Evolutionary conservation across 2,329 filamentous ascomycete genomes (phyloP), one percentile per base, ranked within the genome.

Genomic region (Eutypella sp.): DNA sequence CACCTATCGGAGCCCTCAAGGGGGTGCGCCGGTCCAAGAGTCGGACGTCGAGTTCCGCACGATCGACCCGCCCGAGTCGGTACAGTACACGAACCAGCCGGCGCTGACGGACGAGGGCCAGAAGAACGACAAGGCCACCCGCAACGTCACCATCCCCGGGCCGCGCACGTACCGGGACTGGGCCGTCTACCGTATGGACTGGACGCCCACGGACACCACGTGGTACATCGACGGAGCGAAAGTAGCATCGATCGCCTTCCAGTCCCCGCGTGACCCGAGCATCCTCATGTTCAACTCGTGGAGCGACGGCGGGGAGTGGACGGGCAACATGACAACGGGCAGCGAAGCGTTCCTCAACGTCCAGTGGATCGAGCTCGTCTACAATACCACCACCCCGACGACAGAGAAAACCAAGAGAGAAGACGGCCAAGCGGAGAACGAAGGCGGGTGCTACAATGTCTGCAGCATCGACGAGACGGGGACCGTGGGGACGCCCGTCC

Each of bases 11-110:
- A 62, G 68, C 46, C 56, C 54, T 4, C 57, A 60, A 13, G 57
- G 65, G 5, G 61, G 69, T 4, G 58, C 62, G 3, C 46, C 63
- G 16, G 65, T 77, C 13, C 73, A 78, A 48, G 76, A 79, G 57
- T 67, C 74, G 4, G 75, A 79, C 53, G 63, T 79, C 22, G 76
- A 80, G 61, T 66, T 79, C 41, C 65, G 76, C 41, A 79, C 76
- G 2, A 57, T 61, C 22, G 73, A 74, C 46, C 67, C 70, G 2
- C 61, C 57, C 20, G 54, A 70, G 46, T 62, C 61, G 31, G 62
- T 78, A 31, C 73, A 77, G 49, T 83, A 79, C 62, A 82, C 79
- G 13, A 84, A 84, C 57, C 79, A 84, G 58, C 79, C 79, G 0
- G 67, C 75, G 0, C 72, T 75, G 46, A 71, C 66, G 46, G 63